Evolutionary conservation across 1,284 basidiomycete species (phyloP), one percentile per base, ranked within the genome.

Genomic region (Malassezia arunalokei): DNA sequence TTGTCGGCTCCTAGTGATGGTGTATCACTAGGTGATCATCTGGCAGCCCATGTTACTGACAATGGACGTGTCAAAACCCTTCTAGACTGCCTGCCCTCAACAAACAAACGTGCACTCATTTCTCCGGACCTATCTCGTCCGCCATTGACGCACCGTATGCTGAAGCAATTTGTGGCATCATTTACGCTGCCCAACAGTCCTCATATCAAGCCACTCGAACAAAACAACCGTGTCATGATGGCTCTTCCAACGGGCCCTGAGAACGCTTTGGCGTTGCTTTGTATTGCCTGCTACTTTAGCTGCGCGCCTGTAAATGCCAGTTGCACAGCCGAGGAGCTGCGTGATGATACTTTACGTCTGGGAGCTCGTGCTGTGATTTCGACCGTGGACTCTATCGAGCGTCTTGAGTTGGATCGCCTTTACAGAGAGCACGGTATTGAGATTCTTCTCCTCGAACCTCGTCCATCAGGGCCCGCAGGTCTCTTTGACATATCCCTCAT

Each of bases 171-270:
- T 41, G 59, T 71, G 31, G 43, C 55, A 48, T 57, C 59, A 35
- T 73, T 73, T 44, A 49, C 60, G 40, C 56, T 73, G 7, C 70
- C 70, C 42, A 57, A 58, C 15, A 58, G 59, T 1, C 47, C 52
- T 15, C 42, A 43, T 30, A 15, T 50, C 8, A 31, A 52, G 8
- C 64, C 63, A 3, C 51, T 73, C 7, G 58, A 58, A 20, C 62
- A 62, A 48, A 73, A 73, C 49, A 68, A 73, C 47, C 66, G 70
- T 41, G 59, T 73, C 51, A 71, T 71, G 68, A 68, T 73, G 68
- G 67, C 67, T 9, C 56, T 73, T 11, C 70, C 70, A 3, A 73
- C 70, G 3, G 68, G 70, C 32, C 62, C 70, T 4, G 70, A 73
- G 37, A 71, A 71, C 29, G 70, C 70, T 2, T 47, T 73, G 8